phyloP scores from a whole-genome alignment of 2,329 filamentous ascomycete species.

The Fusarium hainanense region DNA sequence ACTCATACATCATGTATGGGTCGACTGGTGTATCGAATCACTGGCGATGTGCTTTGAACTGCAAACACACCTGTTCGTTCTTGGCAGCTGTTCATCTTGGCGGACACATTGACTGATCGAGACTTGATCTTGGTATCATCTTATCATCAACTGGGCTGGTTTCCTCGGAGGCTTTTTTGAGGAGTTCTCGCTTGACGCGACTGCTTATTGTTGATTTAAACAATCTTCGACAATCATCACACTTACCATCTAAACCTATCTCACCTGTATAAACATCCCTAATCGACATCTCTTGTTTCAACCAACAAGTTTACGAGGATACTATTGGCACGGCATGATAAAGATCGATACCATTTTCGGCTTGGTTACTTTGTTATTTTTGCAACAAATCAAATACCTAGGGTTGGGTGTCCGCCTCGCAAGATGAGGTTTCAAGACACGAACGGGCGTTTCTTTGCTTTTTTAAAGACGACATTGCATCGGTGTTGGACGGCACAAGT shows the following conservation, averaged over 20 bases:
- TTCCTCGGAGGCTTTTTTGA: constrained; percentile 50
- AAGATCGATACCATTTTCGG: constrained; percentile 61
- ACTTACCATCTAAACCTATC: constrained; percentile 40
- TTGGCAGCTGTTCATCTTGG: constrained; percentile 62
- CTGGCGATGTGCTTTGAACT: constrained; percentile 51
- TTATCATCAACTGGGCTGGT: constrained; percentile 53
- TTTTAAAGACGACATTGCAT: constrained; percentile 58
- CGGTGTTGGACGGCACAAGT: constrained; percentile 53
- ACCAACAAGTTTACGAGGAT: constrained; percentile 51
- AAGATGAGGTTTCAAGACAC: constrained; percentile 56
- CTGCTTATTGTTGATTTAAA: constrained; percentile 48
- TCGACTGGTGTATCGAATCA: constrained; percentile 52
- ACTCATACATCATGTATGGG: constrained; percentile 50
- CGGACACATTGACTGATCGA: constrained; percentile 56
- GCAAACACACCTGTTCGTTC: constrained; percentile 55
- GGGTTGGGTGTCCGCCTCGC: constrained; percentile 48
- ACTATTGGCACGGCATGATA: constrained; percentile 54
- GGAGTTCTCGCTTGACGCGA: constrained; percentile 44
- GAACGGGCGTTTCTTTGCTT: constrained; percentile 59
- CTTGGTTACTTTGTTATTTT: constrained; percentile 48
- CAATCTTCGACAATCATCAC: constrained; percentile 38
- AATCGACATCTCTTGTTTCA: constrained; percentile 55
- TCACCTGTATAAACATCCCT: constrained; percentile 62
- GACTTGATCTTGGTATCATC: constrained; percentile 55
- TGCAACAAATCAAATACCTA: constrained; percentile 47